Evolutionary conservation across 2,329 filamentous ascomycete genomes (phyloP).

Genomic region (Sporothrix luriei): DNA sequence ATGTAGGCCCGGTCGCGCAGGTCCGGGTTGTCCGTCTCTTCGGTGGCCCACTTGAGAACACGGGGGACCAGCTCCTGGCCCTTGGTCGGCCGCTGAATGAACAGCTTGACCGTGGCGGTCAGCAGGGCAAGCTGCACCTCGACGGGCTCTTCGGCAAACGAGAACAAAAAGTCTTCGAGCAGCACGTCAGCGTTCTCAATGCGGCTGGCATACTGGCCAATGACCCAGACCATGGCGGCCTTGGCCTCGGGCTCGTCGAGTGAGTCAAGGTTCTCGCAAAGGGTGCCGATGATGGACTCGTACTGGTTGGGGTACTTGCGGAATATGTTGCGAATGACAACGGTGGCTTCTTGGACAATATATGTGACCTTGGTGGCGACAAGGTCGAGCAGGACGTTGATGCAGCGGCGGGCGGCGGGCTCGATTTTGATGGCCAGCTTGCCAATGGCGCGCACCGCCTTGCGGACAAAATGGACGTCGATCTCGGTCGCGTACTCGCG

Average conservation of each 20-base stretch:
- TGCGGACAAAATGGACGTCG: conserved; percentile 97
- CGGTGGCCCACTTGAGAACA: conserved; percentile 96
- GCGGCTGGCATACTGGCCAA: conserved; percentile 94
- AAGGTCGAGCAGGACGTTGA: conserved; percentile 86
- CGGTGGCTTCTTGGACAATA: conserved; percentile 97
- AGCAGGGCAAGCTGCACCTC: conserved; percentile 94
- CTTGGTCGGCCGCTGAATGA: conserved; percentile 94
- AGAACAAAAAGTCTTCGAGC: conserved; percentile 91
- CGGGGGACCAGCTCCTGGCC: conserved; percentile 91
- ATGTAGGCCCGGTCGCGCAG: conserved; percentile 95
- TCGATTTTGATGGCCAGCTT: conserved; percentile 99
- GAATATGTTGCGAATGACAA: conserved; percentile 99
- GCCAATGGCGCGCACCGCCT: conserved; percentile 94
- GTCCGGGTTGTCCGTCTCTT: conserved; percentile 98
- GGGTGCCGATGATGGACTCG: conserved; percentile 92
- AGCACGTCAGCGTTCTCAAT: conserved; percentile 96
- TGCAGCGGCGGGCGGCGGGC: conserved; percentile 85
- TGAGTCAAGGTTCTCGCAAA: conserved; percentile 95
- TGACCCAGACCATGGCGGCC: conserved; percentile 98
- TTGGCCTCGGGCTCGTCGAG: conserved; percentile 97
- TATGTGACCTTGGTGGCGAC: conserved; percentile 98
- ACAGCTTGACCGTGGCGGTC: conserved; percentile 95
- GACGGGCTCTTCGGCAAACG: conserved; percentile 90
- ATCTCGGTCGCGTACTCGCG: conserved; percentile 98
- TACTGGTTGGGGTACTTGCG: conserved; percentile 99